Percentiles rank a stretch among this genome's conserved stretches.
phyloP scores from a whole-genome alignment of 2,329 filamentous ascomycete genomes.

The Exserohilum turcica region DNA sequence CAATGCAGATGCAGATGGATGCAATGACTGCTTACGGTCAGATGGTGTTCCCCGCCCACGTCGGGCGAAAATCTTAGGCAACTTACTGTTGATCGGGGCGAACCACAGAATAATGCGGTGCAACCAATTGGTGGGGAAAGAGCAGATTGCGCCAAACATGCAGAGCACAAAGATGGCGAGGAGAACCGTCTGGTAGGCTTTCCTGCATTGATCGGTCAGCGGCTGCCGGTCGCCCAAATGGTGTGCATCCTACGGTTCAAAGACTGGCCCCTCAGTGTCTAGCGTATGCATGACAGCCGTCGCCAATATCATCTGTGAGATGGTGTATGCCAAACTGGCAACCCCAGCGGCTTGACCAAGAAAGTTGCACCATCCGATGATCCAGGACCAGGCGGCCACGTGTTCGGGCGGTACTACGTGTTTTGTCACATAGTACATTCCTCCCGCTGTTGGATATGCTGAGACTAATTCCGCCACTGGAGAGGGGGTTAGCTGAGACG shows the following conservation, averaged over 20 bases:
- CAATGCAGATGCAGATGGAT: conserved; percentile 64
- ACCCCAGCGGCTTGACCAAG: conserved; percentile 68
- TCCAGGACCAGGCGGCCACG: conserved; percentile 67
- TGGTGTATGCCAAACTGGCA: conserved; percentile 66
- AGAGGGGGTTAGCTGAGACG: conserved; percentile 4
- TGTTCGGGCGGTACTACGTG: conserved; percentile 66
- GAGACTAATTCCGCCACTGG: conserved; percentile 68
- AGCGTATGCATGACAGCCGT: conserved; percentile 66
- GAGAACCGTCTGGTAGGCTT: conserved; percentile 63
- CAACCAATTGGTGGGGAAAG: conserved; percentile 63
- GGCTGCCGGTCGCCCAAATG: conserved; percentile 1
- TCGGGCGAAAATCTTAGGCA: not conserved
- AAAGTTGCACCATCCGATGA: conserved; percentile 71
- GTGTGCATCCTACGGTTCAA: conserved; percentile 58
- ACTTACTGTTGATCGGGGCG: conserved; percentile 66
- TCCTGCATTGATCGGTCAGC: conserved; percentile 47
- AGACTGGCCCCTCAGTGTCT: conserved; percentile 58
- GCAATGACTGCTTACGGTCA: conserved; percentile 54
- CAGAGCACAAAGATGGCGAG: conserved; percentile 62
- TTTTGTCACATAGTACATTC: conserved; percentile 72
- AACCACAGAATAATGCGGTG: conserved; percentile 68
- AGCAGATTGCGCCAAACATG: conserved; percentile 65
- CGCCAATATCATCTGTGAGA: conserved; percentile 68
- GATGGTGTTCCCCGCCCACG: not conserved
- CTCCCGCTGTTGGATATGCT: conserved; percentile 69